Conservation (phyloP, 192 early-diverging fungal genomes). For the Phycomyces blakesleeanus region DNA sequence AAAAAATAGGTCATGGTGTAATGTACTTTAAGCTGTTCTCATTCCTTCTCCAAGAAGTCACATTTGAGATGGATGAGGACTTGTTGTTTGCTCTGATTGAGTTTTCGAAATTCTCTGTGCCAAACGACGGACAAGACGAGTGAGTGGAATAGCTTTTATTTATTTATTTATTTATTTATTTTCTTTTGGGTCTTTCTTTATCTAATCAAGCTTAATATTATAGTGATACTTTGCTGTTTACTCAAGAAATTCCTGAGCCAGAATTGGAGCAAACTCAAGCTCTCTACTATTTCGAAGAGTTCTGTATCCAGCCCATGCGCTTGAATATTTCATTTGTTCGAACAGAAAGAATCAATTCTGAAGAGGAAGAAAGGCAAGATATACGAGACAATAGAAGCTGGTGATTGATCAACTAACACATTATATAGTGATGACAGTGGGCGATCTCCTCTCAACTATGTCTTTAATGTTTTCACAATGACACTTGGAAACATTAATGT, state of each 20-base stretch:
- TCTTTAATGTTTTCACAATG: slow-evolving; percentile 76
- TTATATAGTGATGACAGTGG: slow-evolving; percentile 7
- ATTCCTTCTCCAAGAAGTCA: slow-evolving; percentile 78
- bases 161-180: neutral
- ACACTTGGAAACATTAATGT: slow-evolving; percentile 84
- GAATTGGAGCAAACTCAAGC: slow-evolving; percentile 50
- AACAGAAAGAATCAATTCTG: slow-evolving; percentile 48
- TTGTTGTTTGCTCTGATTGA: slow-evolving; percentile 72
- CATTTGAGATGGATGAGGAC: slow-evolving; percentile 84
- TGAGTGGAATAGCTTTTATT: slow-evolving; percentile 12
- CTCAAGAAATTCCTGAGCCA: slow-evolving; percentile 35
- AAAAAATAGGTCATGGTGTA: slow-evolving; percentile 78
- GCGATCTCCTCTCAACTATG: slow-evolving; percentile 41
- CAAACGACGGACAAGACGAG: slow-evolving; percentile 37
- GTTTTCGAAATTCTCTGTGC: slow-evolving; percentile 67
- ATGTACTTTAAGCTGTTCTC: slow-evolving; percentile 81
- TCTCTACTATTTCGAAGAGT: slow-evolving; percentile 80
- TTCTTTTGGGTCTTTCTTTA: neutral
- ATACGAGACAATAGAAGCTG: neutral
- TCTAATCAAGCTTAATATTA: neutral
- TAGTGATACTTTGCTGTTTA: slow-evolving; percentile 9
- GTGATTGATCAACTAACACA: neutral
- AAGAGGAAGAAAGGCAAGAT: slow-evolving; percentile 51
- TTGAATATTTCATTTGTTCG: slow-evolving; percentile 82
- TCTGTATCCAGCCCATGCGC: slow-evolving; percentile 83